A percentile compares a stretch with the other conserved stretches of the same genome.
Conservation (phyloP, 2,329 filamentous ascomycete species). For the Didymellaceae sp. region DNA sequence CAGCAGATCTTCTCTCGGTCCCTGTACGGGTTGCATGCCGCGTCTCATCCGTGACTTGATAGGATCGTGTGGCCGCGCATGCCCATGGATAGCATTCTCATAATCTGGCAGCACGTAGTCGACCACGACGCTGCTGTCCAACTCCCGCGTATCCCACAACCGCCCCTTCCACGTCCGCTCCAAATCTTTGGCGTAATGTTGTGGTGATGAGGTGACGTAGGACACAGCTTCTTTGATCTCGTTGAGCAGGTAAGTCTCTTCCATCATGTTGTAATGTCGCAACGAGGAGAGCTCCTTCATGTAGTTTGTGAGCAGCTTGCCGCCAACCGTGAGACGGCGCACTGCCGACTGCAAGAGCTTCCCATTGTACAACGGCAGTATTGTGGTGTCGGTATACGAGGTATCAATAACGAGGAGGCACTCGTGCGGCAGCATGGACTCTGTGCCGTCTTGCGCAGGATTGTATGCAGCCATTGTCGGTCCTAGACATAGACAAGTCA, state of each 20-base stretch:
- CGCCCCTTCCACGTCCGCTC: slow-evolving; percentile 78
- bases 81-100: slow-evolving; percentile 67
- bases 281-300: slow-evolving; percentile 87
- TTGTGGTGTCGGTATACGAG: slow-evolving; percentile 89
- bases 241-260: slow-evolving; percentile 91
- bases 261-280: slow-evolving; percentile 93
- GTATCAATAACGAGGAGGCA: slow-evolving; percentile 88
- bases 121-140: slow-evolving; percentile 67
- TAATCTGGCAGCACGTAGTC: slow-evolving; percentile 94
- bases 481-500: slow-evolving; percentile 54
- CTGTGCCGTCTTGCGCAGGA: slow-evolving; percentile 51
- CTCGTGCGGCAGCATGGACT: slow-evolving; percentile 68
- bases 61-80: slow-evolving; percentile 79
- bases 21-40: slow-evolving; percentile 55
- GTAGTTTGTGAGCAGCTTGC: slow-evolving; percentile 92
- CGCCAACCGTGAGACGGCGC: slow-evolving; percentile 86
- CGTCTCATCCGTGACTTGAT: slow-evolving; percentile 61
- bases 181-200: slow-evolving; percentile 72
- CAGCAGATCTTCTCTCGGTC: slow-evolving; percentile 75
- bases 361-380: slow-evolving; percentile 84
- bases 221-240: slow-evolving; percentile 93
- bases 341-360: slow-evolving; percentile 80
- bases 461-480: slow-evolving; percentile 82
- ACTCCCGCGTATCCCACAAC: slow-evolving; percentile 64
- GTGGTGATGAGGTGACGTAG: slow-evolving; percentile 73